phyloP scores from a whole-genome alignment of 2,329 filamentous ascomycete genomes.

The Nemania abortiva region DNA sequence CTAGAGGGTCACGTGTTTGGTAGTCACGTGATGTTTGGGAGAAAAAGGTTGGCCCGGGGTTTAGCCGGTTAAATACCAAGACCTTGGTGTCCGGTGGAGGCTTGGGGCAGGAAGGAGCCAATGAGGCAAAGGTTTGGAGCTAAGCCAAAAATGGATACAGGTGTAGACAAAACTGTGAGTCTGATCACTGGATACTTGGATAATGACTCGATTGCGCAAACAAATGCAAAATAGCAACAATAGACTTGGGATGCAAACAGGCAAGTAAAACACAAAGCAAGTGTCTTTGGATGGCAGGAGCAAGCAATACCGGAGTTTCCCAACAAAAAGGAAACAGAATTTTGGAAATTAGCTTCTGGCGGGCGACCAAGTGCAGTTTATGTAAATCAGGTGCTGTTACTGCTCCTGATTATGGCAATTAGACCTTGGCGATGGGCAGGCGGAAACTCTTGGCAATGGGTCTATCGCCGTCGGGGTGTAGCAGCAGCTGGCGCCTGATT shows the following conservation, averaged over 20 bases:
- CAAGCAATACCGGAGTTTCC: slow-evolving; percentile 10
- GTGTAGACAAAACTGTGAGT: slow-evolving; percentile 11
- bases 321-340: slow-evolving; percentile 34
- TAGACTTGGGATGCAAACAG: neutral
- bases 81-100: slow-evolving; percentile 23
- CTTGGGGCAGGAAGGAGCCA: slow-evolving; percentile 10
- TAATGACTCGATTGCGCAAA: slow-evolving; percentile 21
- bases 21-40: no score
- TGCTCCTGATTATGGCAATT: slow-evolving; percentile 51
- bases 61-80: slow-evolving; percentile 29
- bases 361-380: slow-evolving; percentile 48
- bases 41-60: slow-evolving; percentile 4
- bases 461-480: slow-evolving; percentile 48
- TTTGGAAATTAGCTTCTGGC: slow-evolving; percentile 29
- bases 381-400: slow-evolving; percentile 49
- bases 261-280: slow-evolving; percentile 19
- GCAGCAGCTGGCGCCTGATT: slow-evolving; percentile 44
- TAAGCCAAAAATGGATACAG: slow-evolving; percentile 33
- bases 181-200: slow-evolving; percentile 26
- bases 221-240: slow-evolving; percentile 18
- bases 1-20: slow-evolving; percentile 29
- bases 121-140: slow-evolving; percentile 20
- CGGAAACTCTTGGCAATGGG: slow-evolving; percentile 52
- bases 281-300: slow-evolving; percentile 20
- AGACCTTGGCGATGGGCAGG: slow-evolving; percentile 50